phyloP scores from a whole-genome alignment of 768 basidiomycete genomes.

The Russula lepida region DNA sequence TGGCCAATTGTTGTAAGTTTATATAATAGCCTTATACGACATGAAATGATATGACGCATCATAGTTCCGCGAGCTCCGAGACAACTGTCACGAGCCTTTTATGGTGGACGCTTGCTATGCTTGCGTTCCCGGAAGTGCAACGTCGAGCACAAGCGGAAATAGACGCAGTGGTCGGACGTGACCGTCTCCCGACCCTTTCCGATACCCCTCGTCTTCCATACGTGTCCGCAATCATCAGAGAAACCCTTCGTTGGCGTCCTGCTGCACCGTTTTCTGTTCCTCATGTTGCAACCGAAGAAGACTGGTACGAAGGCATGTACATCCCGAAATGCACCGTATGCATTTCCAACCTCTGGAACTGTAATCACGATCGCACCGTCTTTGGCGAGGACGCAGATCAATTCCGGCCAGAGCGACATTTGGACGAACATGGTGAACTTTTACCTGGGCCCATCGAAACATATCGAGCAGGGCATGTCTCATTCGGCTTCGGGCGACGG shows the following conservation, averaged over 20 bases:
- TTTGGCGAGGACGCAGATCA: slow-evolving; percentile 18
- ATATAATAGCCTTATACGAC: background rate
- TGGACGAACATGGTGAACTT: slow-evolving; percentile 4
- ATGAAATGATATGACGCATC: background rate
- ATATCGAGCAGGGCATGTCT: slow-evolving; percentile 5
- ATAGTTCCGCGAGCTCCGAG: slow-evolving; percentile 2
- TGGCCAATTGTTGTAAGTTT: background rate
- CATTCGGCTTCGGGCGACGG: slow-evolving; percentile 19
- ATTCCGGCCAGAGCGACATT: slow-evolving; percentile 22
- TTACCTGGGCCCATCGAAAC: slow-evolving; percentile 7
- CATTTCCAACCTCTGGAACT: slow-evolving; percentile 23
- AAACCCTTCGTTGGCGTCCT: slow-evolving; percentile 10
- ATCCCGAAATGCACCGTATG: slow-evolving; percentile 32
- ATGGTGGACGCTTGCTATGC: slow-evolving; percentile 12
- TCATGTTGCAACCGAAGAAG: slow-evolving; percentile 22
- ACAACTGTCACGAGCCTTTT: slow-evolving; percentile 1
- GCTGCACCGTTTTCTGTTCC: background rate
- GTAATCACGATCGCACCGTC: background rate
- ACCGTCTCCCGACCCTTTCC: slow-evolving; percentile 13
- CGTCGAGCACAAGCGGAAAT: slow-evolving; percentile 16
- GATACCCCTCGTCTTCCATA: slow-evolving; percentile 21
- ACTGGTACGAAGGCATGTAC: slow-evolving; percentile 25
- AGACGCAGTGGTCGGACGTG: slow-evolving; percentile 13
- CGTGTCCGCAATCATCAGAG: slow-evolving; percentile 16
- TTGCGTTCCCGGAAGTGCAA: slow-evolving; percentile 15